Base-by-base conservation (phyloP, 2,329 filamentous ascomycete genomes). In the Phialophora macrospora region DNA sequence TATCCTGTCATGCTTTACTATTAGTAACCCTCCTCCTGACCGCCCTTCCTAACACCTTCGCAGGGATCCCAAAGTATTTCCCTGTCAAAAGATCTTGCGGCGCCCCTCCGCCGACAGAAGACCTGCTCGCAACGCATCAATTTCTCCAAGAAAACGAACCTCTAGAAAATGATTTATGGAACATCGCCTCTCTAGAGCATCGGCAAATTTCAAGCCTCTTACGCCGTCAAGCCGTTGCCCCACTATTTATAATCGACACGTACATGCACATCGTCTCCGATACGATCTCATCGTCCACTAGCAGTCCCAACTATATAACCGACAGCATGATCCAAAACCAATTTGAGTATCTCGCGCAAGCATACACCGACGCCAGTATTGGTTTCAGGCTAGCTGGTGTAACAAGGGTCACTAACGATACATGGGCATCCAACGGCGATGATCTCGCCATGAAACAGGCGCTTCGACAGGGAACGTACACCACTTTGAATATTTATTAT, bases 401-500 rank as follows among this genome's bases (percentile, higher is more conserved):
- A 32, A 81, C 80, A 26, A 83, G 80, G 70, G 84, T 79, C 41
- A 76, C 80, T 64, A 86, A 86, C 75, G 80, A 85, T 69, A 76
- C 76, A 54, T 87, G 85, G 85, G 84, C 85, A 34, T 78, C 77
- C 38, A 82, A 80, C 62, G 74, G 74, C 26, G 80, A 82, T 71
- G 81, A 82, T 68, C 72, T 80, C 55, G 77, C 68, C 9, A 84
- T 87, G 82, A 87, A 87, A 74, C 73, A 75, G 26, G 74, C 80
- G 1, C 80, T 87, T 2, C 83, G 84, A 24, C 76, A 80, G 64
- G 85, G 85, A 59, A 81, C 74, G 46, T 88, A 88, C 75, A 68
- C 72, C 46, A 80, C 81, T 1, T 78, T 87, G 41, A 88, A 88
- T 74, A 77, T 88, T 65, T 87, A 87, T 77, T 87, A 87, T 77